Conservation (phyloP, 2,329 filamentous ascomycete species). For the Lachnellula cervina region DNA sequence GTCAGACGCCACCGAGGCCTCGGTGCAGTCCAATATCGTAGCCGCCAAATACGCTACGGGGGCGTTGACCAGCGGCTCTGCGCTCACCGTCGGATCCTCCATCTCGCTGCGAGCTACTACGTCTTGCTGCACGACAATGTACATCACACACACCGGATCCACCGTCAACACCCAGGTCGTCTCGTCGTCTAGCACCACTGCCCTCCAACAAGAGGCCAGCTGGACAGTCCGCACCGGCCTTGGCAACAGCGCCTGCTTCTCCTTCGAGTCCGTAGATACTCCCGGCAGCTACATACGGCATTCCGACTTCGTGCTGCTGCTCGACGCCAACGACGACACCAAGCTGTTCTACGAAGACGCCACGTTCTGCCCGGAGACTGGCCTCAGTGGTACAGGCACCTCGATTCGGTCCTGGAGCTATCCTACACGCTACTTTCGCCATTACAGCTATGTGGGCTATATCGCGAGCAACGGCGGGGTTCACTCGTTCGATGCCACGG, state of each 20-base stretch:
- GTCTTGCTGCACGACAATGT: conserved; percentile 47
- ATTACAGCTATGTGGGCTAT: conserved; percentile 45
- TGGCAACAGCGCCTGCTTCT: conserved; percentile 51
- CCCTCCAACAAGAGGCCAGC: conserved; percentile 47
- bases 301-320: conserved; percentile 44
- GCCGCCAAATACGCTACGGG: conserved; percentile 50
- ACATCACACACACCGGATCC: conserved; percentile 48
- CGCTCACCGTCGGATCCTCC: conserved; percentile 43
- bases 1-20: conserved; percentile 51
- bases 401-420: conserved; percentile 55
- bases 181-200: conserved; percentile 43
- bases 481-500: conserved; percentile 46
- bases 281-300: conserved; percentile 57
- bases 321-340: conserved; percentile 48
- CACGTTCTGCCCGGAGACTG: conserved; percentile 54
- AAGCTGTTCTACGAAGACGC: conserved; percentile 57
- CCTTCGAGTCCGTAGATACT: conserved; percentile 55
- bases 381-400: conserved; percentile 46
- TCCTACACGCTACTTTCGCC: conserved; percentile 54
- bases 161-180: conserved; percentile 52
- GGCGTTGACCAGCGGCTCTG: conserved; percentile 44
- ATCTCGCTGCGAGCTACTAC: conserved; percentile 54
- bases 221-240: conserved; percentile 52
- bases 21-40: conserved; percentile 56
- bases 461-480: conserved; percentile 51